These are phyloP conservation scores for Talaromyces proteolyticus DNA, from an alignment of 495 filamentous ascomycete genomes.

Conservation along the genomic window DNA sequence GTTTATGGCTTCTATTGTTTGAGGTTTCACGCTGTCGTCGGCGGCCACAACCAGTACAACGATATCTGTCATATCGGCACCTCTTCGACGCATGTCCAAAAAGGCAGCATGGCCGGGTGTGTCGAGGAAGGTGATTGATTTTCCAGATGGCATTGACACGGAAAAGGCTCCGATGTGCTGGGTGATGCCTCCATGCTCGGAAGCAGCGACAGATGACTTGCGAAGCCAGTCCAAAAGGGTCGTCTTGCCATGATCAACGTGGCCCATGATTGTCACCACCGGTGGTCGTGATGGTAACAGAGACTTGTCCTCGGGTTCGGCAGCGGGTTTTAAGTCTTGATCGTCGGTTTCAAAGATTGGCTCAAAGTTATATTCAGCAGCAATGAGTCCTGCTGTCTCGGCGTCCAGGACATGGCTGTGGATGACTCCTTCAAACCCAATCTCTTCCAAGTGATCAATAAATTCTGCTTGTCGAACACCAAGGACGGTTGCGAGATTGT, in stretches of 20 bases:
- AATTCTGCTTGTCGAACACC: slow-evolving; percentile 69
- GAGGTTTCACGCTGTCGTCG: slow-evolving; percentile 96
- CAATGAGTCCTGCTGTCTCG: slow-evolving; percentile 86
- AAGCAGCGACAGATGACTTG: slow-evolving; percentile 82
- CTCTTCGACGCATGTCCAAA: slow-evolving; percentile 89
- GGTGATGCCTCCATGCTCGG: slow-evolving; percentile 95
- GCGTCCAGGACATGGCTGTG: slow-evolving; percentile 80
- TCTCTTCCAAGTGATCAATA: slow-evolving; percentile 59
- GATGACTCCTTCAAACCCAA: slow-evolving; percentile 80
- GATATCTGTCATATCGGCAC: slow-evolving; percentile 94
- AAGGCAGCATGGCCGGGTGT: slow-evolving; percentile 97
- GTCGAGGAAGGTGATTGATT: slow-evolving; percentile 92
- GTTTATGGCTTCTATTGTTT: slow-evolving; percentile 94
- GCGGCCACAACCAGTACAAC: slow-evolving; percentile 94
- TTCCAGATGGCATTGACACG: slow-evolving; percentile 76
- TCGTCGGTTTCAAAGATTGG: slow-evolving; percentile 68
- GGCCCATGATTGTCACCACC: slow-evolving; percentile 98
- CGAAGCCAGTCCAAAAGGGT: slow-evolving; percentile 92
- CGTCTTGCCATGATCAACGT: slow-evolving; percentile 98
- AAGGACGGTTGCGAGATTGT: slow-evolving; percentile 74
- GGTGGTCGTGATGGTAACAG: slow-evolving; percentile 71
- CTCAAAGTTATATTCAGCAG: slow-evolving; percentile 89
- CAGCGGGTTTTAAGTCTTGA: slow-evolving; percentile 70
- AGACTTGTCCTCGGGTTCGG: slow-evolving; percentile 61
- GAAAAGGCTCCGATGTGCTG: slow-evolving; percentile 99